Percentiles rank a stretch among this genome's conserved stretches.
Conservation (phyloP, 2,329 filamentous ascomycete species). For the Calonectria hongkongensis region DNA sequence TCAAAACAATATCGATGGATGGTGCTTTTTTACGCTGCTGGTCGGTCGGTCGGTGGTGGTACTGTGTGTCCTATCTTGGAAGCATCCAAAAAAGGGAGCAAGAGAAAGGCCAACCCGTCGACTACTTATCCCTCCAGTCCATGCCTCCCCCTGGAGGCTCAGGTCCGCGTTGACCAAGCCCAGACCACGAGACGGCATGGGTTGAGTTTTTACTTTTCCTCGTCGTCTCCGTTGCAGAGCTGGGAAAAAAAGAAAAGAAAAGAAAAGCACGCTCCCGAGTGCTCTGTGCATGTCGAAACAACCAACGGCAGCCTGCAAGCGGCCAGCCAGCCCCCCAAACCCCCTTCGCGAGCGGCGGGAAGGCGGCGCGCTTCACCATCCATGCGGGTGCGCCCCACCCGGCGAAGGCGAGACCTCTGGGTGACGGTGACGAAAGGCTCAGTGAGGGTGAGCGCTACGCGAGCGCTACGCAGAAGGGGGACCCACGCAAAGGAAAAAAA, state of each 20-base stretch:
- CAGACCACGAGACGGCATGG: constrained; percentile 18
- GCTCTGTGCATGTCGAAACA: constrained; percentile 16
- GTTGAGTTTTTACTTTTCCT: constrained; percentile 9
- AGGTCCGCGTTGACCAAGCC: constrained; percentile 7
- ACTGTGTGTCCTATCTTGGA: not conserved
- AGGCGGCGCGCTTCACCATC: constrained; percentile 18
- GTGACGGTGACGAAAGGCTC: not conserved
- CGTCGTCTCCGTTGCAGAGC: not conserved
- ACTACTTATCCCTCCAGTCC: constrained; percentile 27
- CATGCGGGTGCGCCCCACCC: constrained; percentile 16
- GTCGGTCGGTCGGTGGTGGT: not conserved
- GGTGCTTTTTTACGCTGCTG: not conserved
- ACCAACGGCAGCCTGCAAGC: constrained; percentile 11
- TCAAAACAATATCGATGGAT: not conserved
- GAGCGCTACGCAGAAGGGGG: not conserved
- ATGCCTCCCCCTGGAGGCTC: constrained; percentile 27
- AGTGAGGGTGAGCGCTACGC: not conserved
- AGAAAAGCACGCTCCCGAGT: not conserved
- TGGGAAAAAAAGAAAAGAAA: constrained; percentile 2
- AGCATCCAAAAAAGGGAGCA: not conserved
- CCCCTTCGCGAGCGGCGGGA: constrained; percentile 23
- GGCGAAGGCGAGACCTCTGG: constrained; percentile 12
- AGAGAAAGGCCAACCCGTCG: constrained; percentile 5
- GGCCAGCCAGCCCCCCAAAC: constrained; percentile 19
- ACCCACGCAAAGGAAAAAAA: constrained; percentile 15